phyloP scores from a whole-genome alignment of 805 yeast species.

The Yamadazyma philogaea region DNA sequence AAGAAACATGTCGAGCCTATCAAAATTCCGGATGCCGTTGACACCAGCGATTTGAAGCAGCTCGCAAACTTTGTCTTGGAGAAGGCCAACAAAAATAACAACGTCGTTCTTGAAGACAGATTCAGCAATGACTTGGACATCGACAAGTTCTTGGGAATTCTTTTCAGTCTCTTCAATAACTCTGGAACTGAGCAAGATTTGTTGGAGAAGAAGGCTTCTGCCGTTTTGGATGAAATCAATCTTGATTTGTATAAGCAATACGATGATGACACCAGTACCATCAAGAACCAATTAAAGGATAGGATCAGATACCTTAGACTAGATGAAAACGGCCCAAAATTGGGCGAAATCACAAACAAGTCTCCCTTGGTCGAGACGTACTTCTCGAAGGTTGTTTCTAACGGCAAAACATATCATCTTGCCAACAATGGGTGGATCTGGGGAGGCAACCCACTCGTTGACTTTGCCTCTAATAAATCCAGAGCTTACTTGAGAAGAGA shows the following conservation, averaged over 20 bases:
- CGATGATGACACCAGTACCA: conserved; percentile 67
- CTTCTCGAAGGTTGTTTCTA: conserved; percentile 66
- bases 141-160: conserved; percentile 49
- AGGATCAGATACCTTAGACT: conserved; percentile 74
- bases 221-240: conserved; percentile 74
- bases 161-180: conserved; percentile 27
- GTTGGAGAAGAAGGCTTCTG: conserved; percentile 36
- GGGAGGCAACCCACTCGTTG: conserved; percentile 92
- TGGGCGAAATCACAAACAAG: conserved; percentile 55
- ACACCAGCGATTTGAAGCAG: conserved; percentile 34
- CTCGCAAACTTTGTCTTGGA: conserved; percentile 50
- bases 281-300: conserved; percentile 67
- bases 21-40: conserved; percentile 43
- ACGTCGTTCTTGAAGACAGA: conserved; percentile 48
- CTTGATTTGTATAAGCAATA: conserved; percentile 66
- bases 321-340: conserved; percentile 76
- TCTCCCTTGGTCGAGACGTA: conserved; percentile 79
- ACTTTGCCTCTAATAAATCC: conserved; percentile 80
- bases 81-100: conserved; percentile 36
- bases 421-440: conserved; percentile 99
- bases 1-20: conserved; percentile 24
- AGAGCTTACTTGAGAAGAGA: conserved; percentile 86
- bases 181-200: conserved; percentile 23
- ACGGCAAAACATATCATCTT: conserved; percentile 62
- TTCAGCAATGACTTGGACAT: conserved; percentile 54